Base-by-base conservation (phyloP, 2,329 filamentous ascomycete genomes). In the Phymatotrichopsis omnivora region DNA sequence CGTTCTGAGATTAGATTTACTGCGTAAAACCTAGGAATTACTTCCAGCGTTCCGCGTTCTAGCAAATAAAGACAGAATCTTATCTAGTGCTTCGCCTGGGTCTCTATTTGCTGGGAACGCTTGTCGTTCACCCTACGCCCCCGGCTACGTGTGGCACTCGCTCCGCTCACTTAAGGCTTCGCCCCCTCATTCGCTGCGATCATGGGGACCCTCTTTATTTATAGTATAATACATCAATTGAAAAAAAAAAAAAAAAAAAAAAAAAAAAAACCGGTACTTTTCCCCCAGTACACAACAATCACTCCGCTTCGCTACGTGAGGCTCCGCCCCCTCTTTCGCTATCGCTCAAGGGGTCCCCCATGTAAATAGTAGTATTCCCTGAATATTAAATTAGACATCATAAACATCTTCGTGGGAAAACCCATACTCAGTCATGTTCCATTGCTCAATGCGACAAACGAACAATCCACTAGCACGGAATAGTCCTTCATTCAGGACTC, bases 371-470 rank as follows among this genome's bases (percentile, higher is more conserved):
- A 31, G 4, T 31, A 31, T 31, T 31, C 29, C 29, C 29, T 31
- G 29, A 31, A 31, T 31, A 31, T n/a, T 31, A 8, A 31, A 8
- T 31, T 31, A 31, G 29, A 4, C 29, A 31, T 8, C 29, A 8
- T 8, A 31, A 31, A 31, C 29, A n/a, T n/a, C n/a, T n/a, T n/a
- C n/a, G n/a, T n/a, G n/a, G n/a, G n/a, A n/a, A n/a, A n/a, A n/a
- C n/a, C n/a, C n/a, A n/a, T n/a, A n/a, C n/a, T n/a, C n/a, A n/a
- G n/a, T n/a, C n/a, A n/a, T n/a, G n/a, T n/a, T 43, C 40, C 40
- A 43, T 43, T 43, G 14, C 40, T 43, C 40, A 43, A 43, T 35
- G 40, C 40, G 20, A 43, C n/a, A 30, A 34, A 34, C 16, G 35
- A 34, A 24, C 40, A 43, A 30, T 43, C 40, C 40, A 43, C 40